Conservation (phyloP, 2,329 filamentous ascomycete genomes). For the Colletotrichum sansevieriae region DNA sequence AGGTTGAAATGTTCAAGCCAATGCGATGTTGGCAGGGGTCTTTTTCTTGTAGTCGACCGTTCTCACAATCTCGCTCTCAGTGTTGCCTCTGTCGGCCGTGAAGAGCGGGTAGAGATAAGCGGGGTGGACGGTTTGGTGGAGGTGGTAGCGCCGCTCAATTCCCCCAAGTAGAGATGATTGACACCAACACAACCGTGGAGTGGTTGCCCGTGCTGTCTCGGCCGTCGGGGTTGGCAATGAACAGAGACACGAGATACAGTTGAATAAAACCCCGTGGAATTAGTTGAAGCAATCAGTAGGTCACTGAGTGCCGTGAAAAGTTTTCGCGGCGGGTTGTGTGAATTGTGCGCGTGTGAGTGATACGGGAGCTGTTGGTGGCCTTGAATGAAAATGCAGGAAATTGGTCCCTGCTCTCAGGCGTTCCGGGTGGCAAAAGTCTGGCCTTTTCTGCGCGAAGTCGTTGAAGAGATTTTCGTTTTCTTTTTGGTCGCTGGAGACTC, state of each 20-base stretch:
- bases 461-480: conserved; percentile 39
- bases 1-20: conserved; percentile 23
- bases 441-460: conserved; percentile 17
- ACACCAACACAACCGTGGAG: conserved; percentile 20
- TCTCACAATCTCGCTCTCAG: conserved; percentile 7
- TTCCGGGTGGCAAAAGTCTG: conserved; percentile 38
- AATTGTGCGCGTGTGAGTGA: conserved; percentile 10
- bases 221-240: conserved; percentile 39
- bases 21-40: conserved; percentile 36
- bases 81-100: conserved; percentile 29
- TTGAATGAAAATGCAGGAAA: conserved; percentile 40
- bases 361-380: conserved; percentile 36
- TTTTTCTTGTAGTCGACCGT: conserved; percentile 30
- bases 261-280: conserved; percentile 12
- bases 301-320: conserved; percentile 31
- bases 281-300: conserved; percentile 21
- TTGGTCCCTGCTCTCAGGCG: conserved; percentile 34
- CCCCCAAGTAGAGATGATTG: conserved; percentile 39
- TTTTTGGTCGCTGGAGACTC: conserved; percentile 18
- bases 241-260: conserved; percentile 12
- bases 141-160: conserved; percentile 39
- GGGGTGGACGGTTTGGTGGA: conserved; percentile 37
- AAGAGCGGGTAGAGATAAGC: conserved; percentile 35
- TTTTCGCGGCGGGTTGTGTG: conserved; percentile 27
- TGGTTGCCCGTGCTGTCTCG: conserved; percentile 35